Percentiles rank a stretch among this genome's conserved stretches.
These are phyloP conservation scores for Przewalskia tangutica DNA, from an alignment of 257 asterid genomes.

Conservation along the genomic window DNA sequence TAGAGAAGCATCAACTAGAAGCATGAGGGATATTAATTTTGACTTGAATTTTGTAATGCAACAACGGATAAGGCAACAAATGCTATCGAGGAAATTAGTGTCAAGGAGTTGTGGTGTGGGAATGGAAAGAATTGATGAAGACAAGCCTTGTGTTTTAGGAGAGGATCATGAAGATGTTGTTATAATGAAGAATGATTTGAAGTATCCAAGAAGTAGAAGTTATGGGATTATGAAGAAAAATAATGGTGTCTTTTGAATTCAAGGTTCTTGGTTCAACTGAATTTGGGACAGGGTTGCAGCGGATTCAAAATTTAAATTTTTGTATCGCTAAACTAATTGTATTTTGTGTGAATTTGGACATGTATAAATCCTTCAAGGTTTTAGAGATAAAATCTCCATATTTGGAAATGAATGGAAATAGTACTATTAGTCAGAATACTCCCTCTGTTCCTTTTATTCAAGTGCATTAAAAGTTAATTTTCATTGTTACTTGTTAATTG, in stretches of 20 bases:
- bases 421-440: too few species aligned
- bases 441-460: too few species aligned
- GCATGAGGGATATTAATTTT: neutral
- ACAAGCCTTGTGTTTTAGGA: constrained; percentile 33
- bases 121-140: constrained; percentile 81
- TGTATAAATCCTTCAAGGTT: too few species aligned
- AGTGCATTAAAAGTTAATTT: too few species aligned
- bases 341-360: too few species aligned
- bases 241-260: neutral
- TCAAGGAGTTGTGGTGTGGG: constrained; percentile 65
- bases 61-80: constrained; percentile 13
- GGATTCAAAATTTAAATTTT: too few species aligned
- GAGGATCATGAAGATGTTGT: constrained; percentile 11
- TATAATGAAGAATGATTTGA: constrained; percentile 14
- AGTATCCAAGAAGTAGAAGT: constrained; percentile 51
- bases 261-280: too few species aligned
- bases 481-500: too few species aligned
- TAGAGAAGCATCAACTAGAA: constrained; percentile 42
- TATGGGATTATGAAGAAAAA: constrained; percentile 29
- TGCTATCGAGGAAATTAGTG: constrained; percentile 23
- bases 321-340: too few species aligned
- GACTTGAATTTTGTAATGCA: constrained; percentile 22
- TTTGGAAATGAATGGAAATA: too few species aligned
- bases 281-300: neutral
- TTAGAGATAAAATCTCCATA: too few species aligned